Base-by-base conservation (phyloP, 768 basidiomycete genomes). In the Kwoniella europaea region DNA sequence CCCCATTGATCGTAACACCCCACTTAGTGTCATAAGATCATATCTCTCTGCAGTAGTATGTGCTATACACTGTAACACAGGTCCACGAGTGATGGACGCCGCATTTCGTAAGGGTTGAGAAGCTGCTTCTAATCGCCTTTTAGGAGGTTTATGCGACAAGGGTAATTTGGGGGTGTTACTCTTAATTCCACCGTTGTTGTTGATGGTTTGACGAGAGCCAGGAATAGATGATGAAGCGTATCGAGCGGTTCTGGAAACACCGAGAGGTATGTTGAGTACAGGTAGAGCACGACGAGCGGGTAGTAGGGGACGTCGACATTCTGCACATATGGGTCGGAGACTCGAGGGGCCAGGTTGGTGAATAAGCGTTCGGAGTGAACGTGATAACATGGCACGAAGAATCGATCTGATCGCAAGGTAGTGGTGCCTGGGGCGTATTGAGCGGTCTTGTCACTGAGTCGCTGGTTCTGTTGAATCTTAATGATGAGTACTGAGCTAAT, bases 1-100 rank as follows among this genome's bases (percentile, higher is more conserved):
- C 2, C 79, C 80, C 18, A 79, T 65, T 4, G 61, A 29, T 12
- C 76, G 69, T 41, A 83, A 75, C 20, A 78, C 72, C n/a, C 67
- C 53, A 22, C 77, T 78, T 10, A 95, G 85, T 22, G 88, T 88
- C 2, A 88, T 86, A 3, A 94, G 87, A 44, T 90, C 80, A 78
- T 92, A 96, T 50, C 90, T 88, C 77, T 95, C 92, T 0, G 93
- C 91, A 0, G 94, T 95, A 1, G 93, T 89, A 63, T 93, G 87
- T 0, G 94, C 94, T 67, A 92, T 89, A 12, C 95, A 90, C 15
- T 91, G 86, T 64, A 90, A 88, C 62, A 95, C 94, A 42, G 89
- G 87, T 55, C 92, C 88, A 55, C 92, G 88, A 10, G 94, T 94
- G 7, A 91, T 91, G 3, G 92, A 94, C 10, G 92, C 92, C 74